phyloP scores from a whole-genome alignment of 2,329 filamentous ascomycete genomes.

The Fusarium nurragi region DNA sequence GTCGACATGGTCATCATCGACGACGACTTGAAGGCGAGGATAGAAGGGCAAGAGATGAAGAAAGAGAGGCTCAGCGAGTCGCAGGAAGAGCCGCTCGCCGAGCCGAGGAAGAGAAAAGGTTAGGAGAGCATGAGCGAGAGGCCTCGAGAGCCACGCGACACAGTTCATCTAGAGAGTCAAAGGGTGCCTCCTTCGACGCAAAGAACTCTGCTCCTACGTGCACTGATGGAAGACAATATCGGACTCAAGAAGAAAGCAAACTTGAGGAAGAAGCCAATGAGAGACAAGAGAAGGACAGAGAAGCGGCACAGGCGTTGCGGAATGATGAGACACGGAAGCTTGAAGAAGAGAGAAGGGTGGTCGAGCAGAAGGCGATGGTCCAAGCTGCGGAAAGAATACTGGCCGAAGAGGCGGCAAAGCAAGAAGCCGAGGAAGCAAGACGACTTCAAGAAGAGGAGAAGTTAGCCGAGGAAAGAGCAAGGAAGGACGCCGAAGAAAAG shows the following conservation, averaged over 20 bases:
- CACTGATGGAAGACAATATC: not conserved
- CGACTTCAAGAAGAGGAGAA: not conserved
- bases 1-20: not conserved
- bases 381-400: not conserved
- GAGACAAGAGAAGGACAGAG: not conserved
- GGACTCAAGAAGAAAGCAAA: not conserved
- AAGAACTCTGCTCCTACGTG: not conserved
- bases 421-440: not conserved
- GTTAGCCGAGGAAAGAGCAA: not conserved
- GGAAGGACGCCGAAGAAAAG: not conserved
- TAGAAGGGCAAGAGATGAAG: not conserved
- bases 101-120: not conserved
- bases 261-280: not conserved
- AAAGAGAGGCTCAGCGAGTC: not conserved
- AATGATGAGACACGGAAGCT: not conserved
- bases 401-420: not conserved
- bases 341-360: not conserved
- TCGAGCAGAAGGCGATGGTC: not conserved
- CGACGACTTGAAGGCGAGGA: not conserved
- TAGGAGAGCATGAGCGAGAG: not conserved
- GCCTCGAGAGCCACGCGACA: not conserved
- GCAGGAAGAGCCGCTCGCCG: not conserved
- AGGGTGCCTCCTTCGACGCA: not conserved
- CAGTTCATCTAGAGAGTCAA: not conserved
- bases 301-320: not conserved